Conservation (phyloP, 2,329 filamentous ascomycete species). For the Colletotrichum horii region DNA sequence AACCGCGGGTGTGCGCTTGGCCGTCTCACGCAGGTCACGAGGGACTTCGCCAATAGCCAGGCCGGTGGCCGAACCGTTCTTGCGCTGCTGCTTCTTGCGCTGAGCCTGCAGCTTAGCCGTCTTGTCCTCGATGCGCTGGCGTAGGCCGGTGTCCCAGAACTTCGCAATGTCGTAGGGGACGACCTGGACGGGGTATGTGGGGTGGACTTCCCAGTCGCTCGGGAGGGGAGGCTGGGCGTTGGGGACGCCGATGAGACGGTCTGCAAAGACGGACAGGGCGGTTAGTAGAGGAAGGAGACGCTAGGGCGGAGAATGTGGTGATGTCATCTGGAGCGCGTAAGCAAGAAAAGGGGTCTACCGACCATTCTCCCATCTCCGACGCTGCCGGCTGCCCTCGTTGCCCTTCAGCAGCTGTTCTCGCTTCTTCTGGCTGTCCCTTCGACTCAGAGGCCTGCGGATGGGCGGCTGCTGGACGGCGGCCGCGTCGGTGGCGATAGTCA, state of each 20-base stretch:
- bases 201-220: conserved; percentile 81
- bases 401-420: conserved; percentile 84
- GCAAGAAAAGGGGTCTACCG: not conserved
- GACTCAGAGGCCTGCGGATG: conserved; percentile 50
- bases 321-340: not conserved
- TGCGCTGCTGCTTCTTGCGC: conserved; percentile 52
- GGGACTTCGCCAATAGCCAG: conserved; percentile 67
- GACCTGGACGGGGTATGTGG: conserved; percentile 77
- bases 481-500: conserved; percentile 15
- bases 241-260: conserved; percentile 85
- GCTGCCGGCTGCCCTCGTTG: conserved; percentile 85
- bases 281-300: not conserved
- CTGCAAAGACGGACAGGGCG: conserved; percentile 46
- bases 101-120: conserved; percentile 41
- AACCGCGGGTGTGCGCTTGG: conserved; percentile 82
- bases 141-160: conserved; percentile 72
- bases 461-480: conserved; percentile 30
- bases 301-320: not conserved
- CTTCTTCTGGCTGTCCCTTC: conserved; percentile 59
- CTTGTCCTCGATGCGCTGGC: conserved; percentile 55
- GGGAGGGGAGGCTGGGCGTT: conserved; percentile 83
- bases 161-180: conserved; percentile 91
- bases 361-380: conserved; percentile 97
- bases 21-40: conserved; percentile 77
- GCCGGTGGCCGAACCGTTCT: conserved; percentile 43